Evolutionary conservation across 768 basidiomycete genomes (phyloP).

Genomic region (Boletus tomentosulus): DNA sequence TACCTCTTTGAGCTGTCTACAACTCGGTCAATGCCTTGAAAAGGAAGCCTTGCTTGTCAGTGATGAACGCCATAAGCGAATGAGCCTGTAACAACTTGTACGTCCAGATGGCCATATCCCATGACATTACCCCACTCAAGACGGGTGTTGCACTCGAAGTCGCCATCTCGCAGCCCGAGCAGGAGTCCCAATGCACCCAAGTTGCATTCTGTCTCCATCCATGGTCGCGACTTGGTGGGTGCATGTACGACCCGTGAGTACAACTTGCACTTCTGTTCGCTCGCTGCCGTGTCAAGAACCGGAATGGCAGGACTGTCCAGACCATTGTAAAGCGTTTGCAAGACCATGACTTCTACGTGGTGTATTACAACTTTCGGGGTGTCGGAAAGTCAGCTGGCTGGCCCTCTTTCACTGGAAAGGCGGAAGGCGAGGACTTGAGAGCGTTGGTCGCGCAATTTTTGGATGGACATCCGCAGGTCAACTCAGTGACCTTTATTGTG

Average conservation of each 20-base stretch:
- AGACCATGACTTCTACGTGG: constrained; percentile 47
- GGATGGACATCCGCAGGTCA: constrained; percentile 37
- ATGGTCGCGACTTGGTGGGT: constrained; percentile 82
- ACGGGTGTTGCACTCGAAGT: constrained; percentile 46
- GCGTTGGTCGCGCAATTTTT: constrained; percentile 57
- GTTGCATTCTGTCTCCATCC: constrained; percentile 75
- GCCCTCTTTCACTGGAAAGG: constrained; percentile 66
- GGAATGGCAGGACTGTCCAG: constrained; percentile 31
- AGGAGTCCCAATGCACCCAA: constrained; percentile 30
- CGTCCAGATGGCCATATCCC: neutral
- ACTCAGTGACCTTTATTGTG: constrained; percentile 58
- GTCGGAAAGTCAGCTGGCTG: constrained; percentile 72
- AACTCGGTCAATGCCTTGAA: neutral
- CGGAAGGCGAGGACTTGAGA: constrained; percentile 67
- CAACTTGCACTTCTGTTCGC: neutral
- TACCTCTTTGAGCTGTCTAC: neutral
- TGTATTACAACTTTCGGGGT: constrained; percentile 75
- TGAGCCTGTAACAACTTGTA: too few relatives aligned
- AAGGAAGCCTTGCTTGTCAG: too few relatives aligned
- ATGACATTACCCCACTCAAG: constrained; percentile 19
- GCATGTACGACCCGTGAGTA: constrained; percentile 72
- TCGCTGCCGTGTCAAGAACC: neutral
- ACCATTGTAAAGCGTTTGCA: constrained; percentile 45
- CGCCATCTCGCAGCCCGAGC: constrained; percentile 29
- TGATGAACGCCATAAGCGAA: too few relatives aligned